Percentiles rank a stretch among this genome's conserved stretches.
phyloP scores from a whole-genome alignment of 768 basidiomycete genomes.

The Lentinula aciculospora region DNA sequence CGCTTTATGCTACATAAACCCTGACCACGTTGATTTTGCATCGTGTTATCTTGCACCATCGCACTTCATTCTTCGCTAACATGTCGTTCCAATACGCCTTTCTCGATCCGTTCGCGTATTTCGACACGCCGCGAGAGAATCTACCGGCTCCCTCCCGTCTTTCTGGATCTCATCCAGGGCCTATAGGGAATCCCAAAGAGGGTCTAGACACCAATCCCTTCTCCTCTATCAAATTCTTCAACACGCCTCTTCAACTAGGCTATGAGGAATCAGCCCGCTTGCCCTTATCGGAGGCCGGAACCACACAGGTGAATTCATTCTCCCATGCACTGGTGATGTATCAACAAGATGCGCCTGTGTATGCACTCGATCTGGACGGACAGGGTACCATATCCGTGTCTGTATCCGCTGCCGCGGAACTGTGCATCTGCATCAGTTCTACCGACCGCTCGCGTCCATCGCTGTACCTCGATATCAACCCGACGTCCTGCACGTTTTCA shows the following conservation, averaged over 20 bases:
- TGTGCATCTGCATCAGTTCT: not conserved
- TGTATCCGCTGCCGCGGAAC: not conserved
- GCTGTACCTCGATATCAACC: not conserved
- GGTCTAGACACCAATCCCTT: not conserved
- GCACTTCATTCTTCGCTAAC: not conserved
- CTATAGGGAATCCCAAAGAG: not conserved
- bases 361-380: not conserved
- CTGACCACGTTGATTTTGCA: not conserved
- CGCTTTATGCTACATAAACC: not conserved
- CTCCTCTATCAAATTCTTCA: not conserved
- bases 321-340: not conserved
- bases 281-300: not conserved
- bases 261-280: not conserved
- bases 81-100: not conserved
- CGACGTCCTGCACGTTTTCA: not conserved
- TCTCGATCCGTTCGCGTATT: not conserved
- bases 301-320: not conserved
- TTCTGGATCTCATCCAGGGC: not conserved
- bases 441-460: not conserved
- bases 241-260: not conserved
- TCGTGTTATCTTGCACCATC: not conserved
- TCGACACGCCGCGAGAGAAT: not conserved
- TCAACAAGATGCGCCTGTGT: not conserved
- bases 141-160: not conserved
- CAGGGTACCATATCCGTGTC: not conserved